Conservation (phyloP, 768 basidiomycete genomes). For the Boletus barrowsii region DNA sequence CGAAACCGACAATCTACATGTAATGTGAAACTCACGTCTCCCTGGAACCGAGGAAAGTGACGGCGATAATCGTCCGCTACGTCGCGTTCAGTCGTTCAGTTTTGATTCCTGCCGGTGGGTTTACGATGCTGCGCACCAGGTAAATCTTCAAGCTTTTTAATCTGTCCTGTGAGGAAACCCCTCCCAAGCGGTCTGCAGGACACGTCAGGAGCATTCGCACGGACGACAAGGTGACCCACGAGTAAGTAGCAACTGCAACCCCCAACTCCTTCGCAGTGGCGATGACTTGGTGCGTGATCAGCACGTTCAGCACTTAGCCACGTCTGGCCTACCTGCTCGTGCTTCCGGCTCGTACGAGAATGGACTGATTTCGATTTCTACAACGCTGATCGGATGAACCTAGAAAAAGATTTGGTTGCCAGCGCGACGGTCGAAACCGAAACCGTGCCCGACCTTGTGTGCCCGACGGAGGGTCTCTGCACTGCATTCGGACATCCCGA, state of each 20-base stretch:
- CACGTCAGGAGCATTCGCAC: neutral
- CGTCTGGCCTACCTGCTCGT: slow-evolving; percentile 32
- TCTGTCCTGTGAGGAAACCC: slow-evolving; percentile 47
- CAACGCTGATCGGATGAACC: slow-evolving; percentile 54
- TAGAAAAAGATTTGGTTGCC: slow-evolving; percentile 14
- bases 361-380: slow-evolving; percentile 66
- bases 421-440: neutral
- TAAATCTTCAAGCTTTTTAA: slow-evolving; percentile 39
- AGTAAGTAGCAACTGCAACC: slow-evolving; percentile 58
- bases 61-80: slow-evolving; percentile 40
- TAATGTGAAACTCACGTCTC: slow-evolving; percentile 30
- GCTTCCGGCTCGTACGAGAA: slow-evolving; percentile 56
- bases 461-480: slow-evolving; percentile 46
- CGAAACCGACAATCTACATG: neutral
- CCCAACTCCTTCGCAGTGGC: slow-evolving; percentile 52
- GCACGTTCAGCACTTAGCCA: neutral
- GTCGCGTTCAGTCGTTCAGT: slow-evolving; percentile 7
- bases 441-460: slow-evolving; percentile 13
- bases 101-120: neutral
- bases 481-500: slow-evolving; percentile 56
- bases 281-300: slow-evolving; percentile 38
- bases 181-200: slow-evolving; percentile 45
- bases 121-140: slow-evolving; percentile 17
- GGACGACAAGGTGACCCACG: slow-evolving; percentile 29
- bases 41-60: slow-evolving; percentile 40